phyloP scores from a whole-genome alignment of 2,329 filamentous ascomycete genomes.

The Claviceps pazoutovae region DNA sequence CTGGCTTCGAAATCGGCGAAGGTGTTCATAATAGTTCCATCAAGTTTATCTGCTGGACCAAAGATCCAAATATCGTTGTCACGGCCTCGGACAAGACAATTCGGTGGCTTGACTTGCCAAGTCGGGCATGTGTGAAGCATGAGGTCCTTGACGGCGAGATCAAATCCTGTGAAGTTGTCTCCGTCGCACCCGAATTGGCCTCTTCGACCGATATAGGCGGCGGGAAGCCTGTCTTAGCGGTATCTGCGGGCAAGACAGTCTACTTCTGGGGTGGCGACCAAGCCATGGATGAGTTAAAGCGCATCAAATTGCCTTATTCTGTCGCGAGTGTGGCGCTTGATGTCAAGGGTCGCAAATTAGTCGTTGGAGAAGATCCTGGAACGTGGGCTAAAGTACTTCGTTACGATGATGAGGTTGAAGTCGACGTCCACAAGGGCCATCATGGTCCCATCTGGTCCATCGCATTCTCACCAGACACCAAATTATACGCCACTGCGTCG shows the following conservation, averaged over 20 bases:
- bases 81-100: slow-evolving; percentile 87
- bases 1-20: slow-evolving; percentile 73
- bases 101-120: slow-evolving; percentile 85
- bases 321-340: slow-evolving; percentile 86
- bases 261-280: slow-evolving; percentile 77
- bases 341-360: slow-evolving; percentile 63
- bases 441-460: slow-evolving; percentile 96
- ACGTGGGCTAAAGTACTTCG: slow-evolving; percentile 96
- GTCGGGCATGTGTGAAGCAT: slow-evolving; percentile 59
- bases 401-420: slow-evolving; percentile 68
- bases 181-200: slow-evolving; percentile 44
- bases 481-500: slow-evolving; percentile 88
- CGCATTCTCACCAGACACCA: slow-evolving; percentile 87
- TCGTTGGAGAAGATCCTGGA: slow-evolving; percentile 81
- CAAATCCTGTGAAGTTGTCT: slow-evolving; percentile 81
- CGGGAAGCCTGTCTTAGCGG: slow-evolving; percentile 62
- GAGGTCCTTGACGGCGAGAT: slow-evolving; percentile 72
- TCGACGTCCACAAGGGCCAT: slow-evolving; percentile 91
- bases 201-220: slow-evolving; percentile 49
- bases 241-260: slow-evolving; percentile 85
- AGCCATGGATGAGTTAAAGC: slow-evolving; percentile 63
- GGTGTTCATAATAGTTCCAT: slow-evolving; percentile 77
- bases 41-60: slow-evolving; percentile 92
- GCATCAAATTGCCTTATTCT: slow-evolving; percentile 65
- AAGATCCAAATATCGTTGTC: slow-evolving; percentile 73